Conservation (phyloP, 169 alveolate species). For the Plasmodium knowlesi region DNA sequence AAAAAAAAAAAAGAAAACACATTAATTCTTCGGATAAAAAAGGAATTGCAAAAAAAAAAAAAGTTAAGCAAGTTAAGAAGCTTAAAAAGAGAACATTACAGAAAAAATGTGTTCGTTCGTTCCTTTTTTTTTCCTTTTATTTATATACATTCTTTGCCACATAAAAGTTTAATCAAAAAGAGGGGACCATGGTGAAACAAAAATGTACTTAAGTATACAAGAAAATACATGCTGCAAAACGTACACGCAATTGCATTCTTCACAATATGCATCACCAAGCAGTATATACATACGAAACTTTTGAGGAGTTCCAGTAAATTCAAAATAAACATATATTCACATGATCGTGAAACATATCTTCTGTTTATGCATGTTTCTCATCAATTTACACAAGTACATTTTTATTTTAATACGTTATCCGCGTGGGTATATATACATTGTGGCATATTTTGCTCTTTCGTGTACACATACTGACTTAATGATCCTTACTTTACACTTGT, state of each 20-base stretch:
- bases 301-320: not conserved
- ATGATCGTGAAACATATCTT: not conserved
- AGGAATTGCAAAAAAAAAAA: conserved; percentile 8
- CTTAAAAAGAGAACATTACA: not conserved
- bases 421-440: not conserved
- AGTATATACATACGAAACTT: not conserved
- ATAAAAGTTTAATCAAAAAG: not conserved
- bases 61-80: not conserved
- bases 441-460: not conserved
- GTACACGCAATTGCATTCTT: not conserved
- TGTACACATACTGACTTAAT: not conserved
- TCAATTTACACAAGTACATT: not conserved
- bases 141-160: not conserved
- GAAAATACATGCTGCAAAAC: not conserved
- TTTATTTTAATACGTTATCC: not conserved
- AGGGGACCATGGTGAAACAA: not conserved
- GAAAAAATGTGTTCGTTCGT: not conserved
- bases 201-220: not conserved
- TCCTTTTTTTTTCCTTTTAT: not conserved
- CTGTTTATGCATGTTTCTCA: not conserved
- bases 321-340: not conserved
- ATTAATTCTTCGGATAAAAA: not conserved
- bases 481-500: not conserved
- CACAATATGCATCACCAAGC: not conserved
- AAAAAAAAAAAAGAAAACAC: not conserved